Base-by-base conservation (phyloP, 2,329 filamentous ascomycete genomes). In the Neonectria ditissima region DNA sequence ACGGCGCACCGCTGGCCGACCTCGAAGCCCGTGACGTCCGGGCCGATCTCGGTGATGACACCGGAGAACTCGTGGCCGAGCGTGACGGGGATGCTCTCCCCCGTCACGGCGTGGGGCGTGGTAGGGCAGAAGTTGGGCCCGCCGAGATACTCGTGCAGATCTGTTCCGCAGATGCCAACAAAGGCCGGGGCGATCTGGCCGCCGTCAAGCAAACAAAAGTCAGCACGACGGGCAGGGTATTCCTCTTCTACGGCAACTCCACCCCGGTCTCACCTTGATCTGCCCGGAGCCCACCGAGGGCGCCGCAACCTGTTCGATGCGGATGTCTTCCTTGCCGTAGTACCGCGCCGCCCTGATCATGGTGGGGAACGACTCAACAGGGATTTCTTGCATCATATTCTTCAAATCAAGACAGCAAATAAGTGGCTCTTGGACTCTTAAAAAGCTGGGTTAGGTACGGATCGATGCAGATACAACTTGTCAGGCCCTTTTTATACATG, bases 61-160 rank as follows among this genome's bases (percentile, higher is more conserved):
- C 89, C 89, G 4, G 83, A 86, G 75, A 91, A 89, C 72, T 91
- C 89, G 71, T 91, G 89, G 26, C 89, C 89, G 10, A 91, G 79
- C 0, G 83, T 88, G 10, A 90, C 81, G 4, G 88, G 89, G 37
- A 87, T 81, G 1, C 79, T 80, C 60, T 86, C 86, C 32, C 82
- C 79, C 0, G 88, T 91, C 22, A 90, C 75, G 2, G 83, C 83
- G 69, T 91, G 89, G 1, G 87, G 86, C 3, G 86, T 85, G 1
- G 83, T 81, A 4, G 76, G 76, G 48, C 75, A 77, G 48, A 78
- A 71, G 56, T 75, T 78, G 5, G 76, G 73, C 5, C 75, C 76
- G n/a, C 74, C 74, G 2, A 75, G 55, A 34, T 77, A 78, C 45
- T 77, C 76, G 41, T 75, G 73, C 1, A 76, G 59, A 41, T 77